These are phyloP conservation scores for Sherardia arvensis DNA, from an alignment of 257 asterid genomes.

Conservation along the genomic window DNA sequence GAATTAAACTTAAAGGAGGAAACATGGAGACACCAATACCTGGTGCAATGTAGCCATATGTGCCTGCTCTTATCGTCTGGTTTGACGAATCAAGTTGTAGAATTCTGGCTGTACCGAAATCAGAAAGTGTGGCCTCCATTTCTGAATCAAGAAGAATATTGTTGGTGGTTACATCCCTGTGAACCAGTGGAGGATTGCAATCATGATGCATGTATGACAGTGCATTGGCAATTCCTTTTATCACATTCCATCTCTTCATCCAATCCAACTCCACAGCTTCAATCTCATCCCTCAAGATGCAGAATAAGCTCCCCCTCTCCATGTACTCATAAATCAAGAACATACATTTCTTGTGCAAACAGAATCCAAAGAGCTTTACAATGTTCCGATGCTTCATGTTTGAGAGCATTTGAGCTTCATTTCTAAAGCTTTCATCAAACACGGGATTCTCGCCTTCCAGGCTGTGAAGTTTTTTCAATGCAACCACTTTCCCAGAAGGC, in stretches of 20 bases:
- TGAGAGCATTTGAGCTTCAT: slow-evolving; percentile 3
- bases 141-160: slow-evolving; percentile 2
- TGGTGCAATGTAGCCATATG: slow-evolving; percentile 7
- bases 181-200: slow-evolving; percentile 3
- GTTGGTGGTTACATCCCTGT: slow-evolving; percentile 4
- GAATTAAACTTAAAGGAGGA: too few species aligned
- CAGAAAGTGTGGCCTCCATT: background rate
- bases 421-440: slow-evolving; percentile 1
- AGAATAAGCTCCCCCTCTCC: slow-evolving; percentile 8
- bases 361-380: slow-evolving; percentile 2
- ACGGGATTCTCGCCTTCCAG: background rate
- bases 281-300: background rate
- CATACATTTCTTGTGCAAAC: background rate
- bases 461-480: background rate
- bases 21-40: background rate
- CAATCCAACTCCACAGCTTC: slow-evolving; percentile 2
- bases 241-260: slow-evolving; percentile 7
- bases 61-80: background rate
- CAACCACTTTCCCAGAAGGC: background rate
- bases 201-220: slow-evolving; percentile 6
- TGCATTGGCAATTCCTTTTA: slow-evolving; percentile 4
- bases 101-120: slow-evolving; percentile 4
- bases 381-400: background rate
- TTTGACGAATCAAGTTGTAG: slow-evolving; percentile 4
- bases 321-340: slow-evolving; percentile 6